Evolutionary conservation across 192 early-diverging fungal genomes (phyloP), one percentile per base, ranked within the genome.

Genomic region (Oehlia diaphana): DNA sequence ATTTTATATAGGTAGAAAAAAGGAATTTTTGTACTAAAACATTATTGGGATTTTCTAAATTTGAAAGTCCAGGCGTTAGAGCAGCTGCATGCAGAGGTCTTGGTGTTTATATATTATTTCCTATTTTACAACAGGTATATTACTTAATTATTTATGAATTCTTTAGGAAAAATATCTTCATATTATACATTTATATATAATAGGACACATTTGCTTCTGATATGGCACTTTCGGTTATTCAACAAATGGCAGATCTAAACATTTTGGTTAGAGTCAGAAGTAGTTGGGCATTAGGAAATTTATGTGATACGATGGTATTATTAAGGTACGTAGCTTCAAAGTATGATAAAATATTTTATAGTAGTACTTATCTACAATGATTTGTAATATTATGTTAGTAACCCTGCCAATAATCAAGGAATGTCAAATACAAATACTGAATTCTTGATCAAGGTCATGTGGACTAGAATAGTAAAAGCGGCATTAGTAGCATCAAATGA

Each of bases 221-320:
- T 44, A 86, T 93, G 83, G 86, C 88, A 2, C 81, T 80, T 4
- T 82, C 83, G 44, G 75, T 93, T 3, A 80, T 91, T 5, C 71
- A 82, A 10, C 81, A 89, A 47, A 85, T 87, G n/a, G 72, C 76
- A 4, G 92, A 94, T 80, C 63, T 77, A 9, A 86, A 84, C 31
- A 44, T 94, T 39, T 74, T 85, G 58, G 94, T 95, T 3, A 83
- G 92, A 62, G 84, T 93, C 10, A 82, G 93, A 42, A 91, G 88
- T 2, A 92, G 90, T 77, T 95, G 94, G 94, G 92, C 92, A 0
- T 82, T 94, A n/a, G 94, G 89, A 7, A 94, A 94, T 84, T 72
- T 94, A 42, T 87, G 89, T 42, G 92, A 94, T 81, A 84, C 91
- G 0, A 76, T 92, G 4, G 85, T 90, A 9, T 61, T 86, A 44